Evolutionary conservation across 2,329 filamentous ascomycete species (phyloP).

Genomic region (Claviceps fusiformis): DNA sequence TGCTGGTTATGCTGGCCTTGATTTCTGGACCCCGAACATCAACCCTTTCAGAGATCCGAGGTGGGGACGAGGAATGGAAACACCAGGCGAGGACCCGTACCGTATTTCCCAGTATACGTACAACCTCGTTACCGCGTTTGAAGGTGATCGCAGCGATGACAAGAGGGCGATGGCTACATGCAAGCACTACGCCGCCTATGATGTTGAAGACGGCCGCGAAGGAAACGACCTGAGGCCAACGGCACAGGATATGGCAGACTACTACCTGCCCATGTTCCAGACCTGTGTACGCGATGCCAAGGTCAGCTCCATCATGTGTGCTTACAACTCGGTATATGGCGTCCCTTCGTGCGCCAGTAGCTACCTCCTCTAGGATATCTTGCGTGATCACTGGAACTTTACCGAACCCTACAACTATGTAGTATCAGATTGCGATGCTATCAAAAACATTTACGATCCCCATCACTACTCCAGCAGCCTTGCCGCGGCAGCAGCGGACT

Average conservation of each 20-base stretch:
- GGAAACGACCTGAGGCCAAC: conserved; percentile 43
- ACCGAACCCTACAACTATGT: conserved; percentile 47
- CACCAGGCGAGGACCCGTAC: conserved; percentile 42
- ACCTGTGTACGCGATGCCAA: conserved; percentile 45
- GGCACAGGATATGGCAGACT: conserved; percentile 51
- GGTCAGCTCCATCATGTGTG: conserved; percentile 47
- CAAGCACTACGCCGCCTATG: conserved; percentile 47
- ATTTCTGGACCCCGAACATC: conserved; percentile 56
- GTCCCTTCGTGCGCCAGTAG: conserved; percentile 49
- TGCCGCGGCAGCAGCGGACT: conserved; percentile 20
- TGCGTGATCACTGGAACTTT: conserved; percentile 54
- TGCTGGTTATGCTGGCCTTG: conserved; percentile 36
- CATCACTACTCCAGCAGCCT: conserved; percentile 25
- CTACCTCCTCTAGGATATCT: conserved; percentile 47
- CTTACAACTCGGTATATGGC: conserved; percentile 52
- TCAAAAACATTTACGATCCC: conserved; percentile 39
- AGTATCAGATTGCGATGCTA: conserved; percentile 51
- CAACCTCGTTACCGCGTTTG: conserved; percentile 19
- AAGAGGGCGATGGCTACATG: conserved; percentile 38
- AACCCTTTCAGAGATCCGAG: conserved; percentile 51
- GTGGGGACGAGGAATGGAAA: conserved; percentile 49
- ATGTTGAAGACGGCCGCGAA: conserved; percentile 37
- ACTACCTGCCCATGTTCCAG: conserved; percentile 54
- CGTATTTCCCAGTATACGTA: conserved; percentile 35
- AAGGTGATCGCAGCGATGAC: conserved; percentile 17